Base-by-base conservation (phyloP, 1,284 basidiomycete species). In the Cryptococcus sp. region DNA sequence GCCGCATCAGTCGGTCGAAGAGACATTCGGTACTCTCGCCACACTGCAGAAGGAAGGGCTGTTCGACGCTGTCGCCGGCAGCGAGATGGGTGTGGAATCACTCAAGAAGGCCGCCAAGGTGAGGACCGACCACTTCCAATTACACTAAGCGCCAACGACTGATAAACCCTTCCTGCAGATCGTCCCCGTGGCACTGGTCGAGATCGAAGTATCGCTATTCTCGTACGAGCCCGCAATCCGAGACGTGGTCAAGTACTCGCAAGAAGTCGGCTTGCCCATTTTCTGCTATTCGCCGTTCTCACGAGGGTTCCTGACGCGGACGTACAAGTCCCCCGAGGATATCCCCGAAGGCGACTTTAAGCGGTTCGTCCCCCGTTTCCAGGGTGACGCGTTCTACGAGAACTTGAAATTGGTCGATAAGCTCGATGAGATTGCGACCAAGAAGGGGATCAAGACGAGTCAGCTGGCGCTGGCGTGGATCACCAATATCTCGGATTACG, bases 401-500 rank as follows among this genome's bases (percentile, higher is more conserved):
- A 87, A 88, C 74, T 69, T 85, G 56, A 75, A 80, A 40, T 76
- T 88, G 17, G 84, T 85, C 3, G 80, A 85, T 17, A 69, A 68
- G 35, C 61, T 80, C 30, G 77, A 80, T 39, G 72, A 64, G 15
- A 75, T 87, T 39, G 84, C 85, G 0, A 68, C 74, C 47, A 80
- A 78, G 69, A 85, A 83, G 72, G 79, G 79, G 0, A 69, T 84
- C 27, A 84, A 84, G 0, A 73, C 83, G 0, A 82, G 83, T 0
- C 86, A 88, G 71, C 77, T 89, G 15, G 80, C 82, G 40, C 78
- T 89, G 40, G 85, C 86, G 0, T 89, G 86, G 85, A 80, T 87
- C 10, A 69, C 78, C 25, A 71, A 78, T 1, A 79, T 82, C 47
- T 82, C 81, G 17, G 71, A 73, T 20, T 82, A 83, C 51, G 75